A percentile compares a stretch with the other conserved stretches of the same genome.
phyloP scores from a whole-genome alignment of 257 asterid species.

The Phtheirospermum japonicum region DNA sequence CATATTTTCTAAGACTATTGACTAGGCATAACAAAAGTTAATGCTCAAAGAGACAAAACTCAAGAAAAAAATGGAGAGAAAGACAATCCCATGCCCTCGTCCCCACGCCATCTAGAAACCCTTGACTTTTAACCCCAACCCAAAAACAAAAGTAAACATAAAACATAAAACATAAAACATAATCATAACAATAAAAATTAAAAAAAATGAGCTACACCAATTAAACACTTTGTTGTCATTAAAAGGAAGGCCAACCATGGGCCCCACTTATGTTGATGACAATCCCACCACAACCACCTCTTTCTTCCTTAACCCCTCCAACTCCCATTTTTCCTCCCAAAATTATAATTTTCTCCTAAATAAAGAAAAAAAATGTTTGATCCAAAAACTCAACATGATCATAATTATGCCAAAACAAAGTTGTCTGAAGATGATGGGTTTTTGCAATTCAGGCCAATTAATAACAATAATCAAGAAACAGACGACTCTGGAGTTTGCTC shows the following conservation, averaged over 20 bases:
- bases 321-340: slow-evolving; percentile 2
- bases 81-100: slow-evolving; percentile 14
- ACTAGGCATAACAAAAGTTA: background rate
- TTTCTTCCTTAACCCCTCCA: slow-evolving; percentile 22
- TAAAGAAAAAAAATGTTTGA: slow-evolving; percentile 42
- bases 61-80: slow-evolving; percentile 28
- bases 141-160: background rate
- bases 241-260: slow-evolving; percentile 32
- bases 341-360: too few relatives aligned
- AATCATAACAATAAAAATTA: background rate
- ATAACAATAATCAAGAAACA: slow-evolving; percentile 18
- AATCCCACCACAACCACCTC: slow-evolving; percentile 31
- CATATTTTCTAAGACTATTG: too few relatives aligned
- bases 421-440: slow-evolving; percentile 27
- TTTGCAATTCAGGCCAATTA: slow-evolving; percentile 40
- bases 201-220: slow-evolving; percentile 7
- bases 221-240: slow-evolving; percentile 28
- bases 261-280: slow-evolving; percentile 32
- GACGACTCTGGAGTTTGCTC: slow-evolving; percentile 64
- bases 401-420: slow-evolving; percentile 6
- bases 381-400: slow-evolving; percentile 37
- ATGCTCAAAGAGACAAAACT: slow-evolving; percentile 32
- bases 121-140: slow-evolving; percentile 41
- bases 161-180: background rate
- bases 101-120: slow-evolving; percentile 49